Conservation (phyloP, 2,329 filamentous ascomycete genomes). For the Talaromyces sp. region DNA sequence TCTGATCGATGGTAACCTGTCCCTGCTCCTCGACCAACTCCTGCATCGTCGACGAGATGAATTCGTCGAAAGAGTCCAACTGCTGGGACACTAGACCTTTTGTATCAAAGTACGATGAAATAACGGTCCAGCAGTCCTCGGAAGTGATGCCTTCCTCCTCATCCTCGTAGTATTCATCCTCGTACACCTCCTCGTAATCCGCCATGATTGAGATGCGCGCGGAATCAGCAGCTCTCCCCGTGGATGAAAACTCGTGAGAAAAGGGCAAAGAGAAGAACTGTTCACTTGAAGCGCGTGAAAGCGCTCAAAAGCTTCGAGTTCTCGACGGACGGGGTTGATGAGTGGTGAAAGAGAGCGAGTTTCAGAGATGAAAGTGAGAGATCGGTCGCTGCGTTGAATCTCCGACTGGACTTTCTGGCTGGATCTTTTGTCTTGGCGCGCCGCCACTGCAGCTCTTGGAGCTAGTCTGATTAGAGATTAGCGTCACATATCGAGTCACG, state of each 20-base stretch:
- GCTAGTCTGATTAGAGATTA: background rate
- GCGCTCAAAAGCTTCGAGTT: conserved; percentile 13
- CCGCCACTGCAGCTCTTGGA: conserved; percentile 27
- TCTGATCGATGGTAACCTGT: conserved; percentile 88
- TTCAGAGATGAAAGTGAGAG: conserved; percentile 27
- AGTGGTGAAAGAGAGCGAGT: conserved; percentile 27
- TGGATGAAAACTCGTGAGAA: conserved; percentile 5
- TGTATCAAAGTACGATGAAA: conserved; percentile 91
- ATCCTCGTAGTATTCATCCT: conserved; percentile 66
- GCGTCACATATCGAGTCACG: background rate
- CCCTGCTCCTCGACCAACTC: conserved; percentile 92
- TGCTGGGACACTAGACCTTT: conserved; percentile 97
- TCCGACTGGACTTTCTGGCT: conserved; percentile 26
- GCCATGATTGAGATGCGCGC: conserved; percentile 46
- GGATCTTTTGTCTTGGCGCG: conserved; percentile 29
- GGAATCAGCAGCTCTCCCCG: background rate
- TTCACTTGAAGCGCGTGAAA: conserved; percentile 17
- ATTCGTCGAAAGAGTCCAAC: conserved; percentile 97
- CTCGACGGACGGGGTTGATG: conserved; percentile 25
- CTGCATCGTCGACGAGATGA: conserved; percentile 90
- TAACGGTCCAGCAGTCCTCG: conserved; percentile 98
- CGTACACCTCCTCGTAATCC: conserved; percentile 64
- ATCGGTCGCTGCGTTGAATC: conserved; percentile 25
- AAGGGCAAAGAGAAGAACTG: conserved; percentile 5
- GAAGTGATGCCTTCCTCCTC: conserved; percentile 77